phyloP scores from a whole-genome alignment of 768 basidiomycete genomes.

The Hemileccinum rubropunctum region DNA sequence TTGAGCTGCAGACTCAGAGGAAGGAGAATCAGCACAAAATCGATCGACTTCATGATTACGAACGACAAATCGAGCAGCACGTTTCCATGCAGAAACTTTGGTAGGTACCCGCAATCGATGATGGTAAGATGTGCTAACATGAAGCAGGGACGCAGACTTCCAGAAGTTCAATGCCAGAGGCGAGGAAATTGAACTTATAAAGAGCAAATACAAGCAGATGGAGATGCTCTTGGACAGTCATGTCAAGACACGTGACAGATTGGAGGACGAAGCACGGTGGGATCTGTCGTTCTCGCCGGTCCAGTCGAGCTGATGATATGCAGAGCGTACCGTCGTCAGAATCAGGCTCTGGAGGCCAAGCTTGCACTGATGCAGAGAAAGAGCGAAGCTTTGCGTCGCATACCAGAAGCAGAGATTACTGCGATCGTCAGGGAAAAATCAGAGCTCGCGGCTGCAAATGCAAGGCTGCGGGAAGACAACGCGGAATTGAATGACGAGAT shows the following conservation, averaged over 20 bases:
- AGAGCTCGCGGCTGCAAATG: constrained; percentile 46
- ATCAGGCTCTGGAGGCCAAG: constrained; percentile 60
- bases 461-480: constrained; percentile 58
- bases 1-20: constrained; percentile 68
- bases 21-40: constrained; percentile 83
- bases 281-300: constrained; percentile 9
- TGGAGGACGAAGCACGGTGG: constrained; percentile 62
- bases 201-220: constrained; percentile 62
- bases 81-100: constrained; percentile 74
- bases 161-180: constrained; percentile 63
- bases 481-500: constrained; percentile 49
- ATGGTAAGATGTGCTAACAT: constrained; percentile 9
- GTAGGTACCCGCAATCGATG: constrained; percentile 36
- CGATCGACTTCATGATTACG: constrained; percentile 78
- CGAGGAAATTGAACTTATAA: constrained; percentile 54
- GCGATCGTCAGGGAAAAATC: constrained; percentile 47
- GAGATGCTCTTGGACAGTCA: constrained; percentile 59
- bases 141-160: constrained; percentile 70
- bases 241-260: constrained; percentile 47
- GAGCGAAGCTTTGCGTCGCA: constrained; percentile 33
- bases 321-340: constrained; percentile 57
- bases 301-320: neutral
- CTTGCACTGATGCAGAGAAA: constrained; percentile 46
- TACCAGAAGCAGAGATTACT: constrained; percentile 42
- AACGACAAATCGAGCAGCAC: constrained; percentile 82